These are phyloP conservation scores for Colletotrichum navitas DNA, from an alignment of 2,329 filamentous ascomycete species.

Conservation along the genomic window DNA sequence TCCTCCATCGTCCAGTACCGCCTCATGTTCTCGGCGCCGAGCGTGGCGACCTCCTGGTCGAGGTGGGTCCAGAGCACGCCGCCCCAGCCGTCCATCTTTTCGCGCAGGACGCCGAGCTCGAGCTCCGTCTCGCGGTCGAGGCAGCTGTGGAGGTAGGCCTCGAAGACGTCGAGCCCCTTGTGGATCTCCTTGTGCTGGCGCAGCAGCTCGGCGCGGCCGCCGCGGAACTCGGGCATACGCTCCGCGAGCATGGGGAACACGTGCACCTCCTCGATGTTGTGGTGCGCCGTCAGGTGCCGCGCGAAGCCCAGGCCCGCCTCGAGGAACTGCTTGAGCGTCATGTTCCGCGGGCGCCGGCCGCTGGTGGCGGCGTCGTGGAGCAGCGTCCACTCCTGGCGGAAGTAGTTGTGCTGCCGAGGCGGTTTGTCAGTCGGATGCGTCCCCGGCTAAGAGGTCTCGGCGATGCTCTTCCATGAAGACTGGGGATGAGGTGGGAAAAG, in stretches of 20 bases:
- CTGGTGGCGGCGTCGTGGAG: slow-evolving; percentile 75
- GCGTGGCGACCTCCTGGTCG: slow-evolving; percentile 83
- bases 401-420: slow-evolving; percentile 76
- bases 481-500: not conserved
- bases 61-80: slow-evolving; percentile 84
- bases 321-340: slow-evolving; percentile 79
- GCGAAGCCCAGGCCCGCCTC: slow-evolving; percentile 76
- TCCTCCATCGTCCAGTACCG: slow-evolving; percentile 84
- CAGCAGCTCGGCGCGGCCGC: slow-evolving; percentile 68
- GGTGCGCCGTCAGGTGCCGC: slow-evolving; percentile 79
- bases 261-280: slow-evolving; percentile 84
- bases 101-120: slow-evolving; percentile 70
- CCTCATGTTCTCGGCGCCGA: slow-evolving; percentile 90
- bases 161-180: slow-evolving; percentile 75
- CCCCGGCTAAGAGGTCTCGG: not conserved
- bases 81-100: slow-evolving; percentile 82
- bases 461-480: not conserved
- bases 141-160: slow-evolving; percentile 74
- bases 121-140: slow-evolving; percentile 72
- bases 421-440: slow-evolving; percentile 35
- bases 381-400: slow-evolving; percentile 79
- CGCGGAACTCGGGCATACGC: slow-evolving; percentile 82
- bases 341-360: slow-evolving; percentile 69
- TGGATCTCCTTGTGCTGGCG: slow-evolving; percentile 86
- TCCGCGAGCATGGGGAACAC: slow-evolving; percentile 83